Evolutionary conservation across 805 yeast genomes (phyloP).

Genomic region (Spencermartinsiella europaea): DNA sequence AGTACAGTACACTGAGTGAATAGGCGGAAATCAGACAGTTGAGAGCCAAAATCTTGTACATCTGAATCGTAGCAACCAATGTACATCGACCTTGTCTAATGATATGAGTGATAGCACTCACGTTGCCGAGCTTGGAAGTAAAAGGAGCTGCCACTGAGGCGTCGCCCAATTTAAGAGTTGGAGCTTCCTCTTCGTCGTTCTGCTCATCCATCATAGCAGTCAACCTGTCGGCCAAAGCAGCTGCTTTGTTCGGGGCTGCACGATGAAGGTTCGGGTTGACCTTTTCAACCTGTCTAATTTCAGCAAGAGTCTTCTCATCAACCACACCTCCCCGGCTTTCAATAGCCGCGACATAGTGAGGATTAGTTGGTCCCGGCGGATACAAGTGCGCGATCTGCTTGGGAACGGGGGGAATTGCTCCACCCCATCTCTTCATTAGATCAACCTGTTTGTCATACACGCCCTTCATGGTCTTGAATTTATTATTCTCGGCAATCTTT

Average conservation of each 20-base stretch:
- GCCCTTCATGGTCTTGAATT: constrained; percentile 54
- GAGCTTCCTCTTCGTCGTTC: constrained; percentile 74
- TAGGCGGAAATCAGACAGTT: constrained; percentile 96
- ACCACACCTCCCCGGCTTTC: constrained; percentile 78
- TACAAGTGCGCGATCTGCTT: constrained; percentile 94
- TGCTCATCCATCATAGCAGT: constrained; percentile 50
- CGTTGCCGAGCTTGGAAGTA: constrained; percentile 89
- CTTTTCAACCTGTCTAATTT: constrained; percentile 36
- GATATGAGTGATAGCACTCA: constrained; percentile 85
- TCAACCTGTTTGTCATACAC: constrained; percentile 82
- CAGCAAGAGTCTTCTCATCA: constrained; percentile 44
- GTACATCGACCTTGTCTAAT: constrained; percentile 99
- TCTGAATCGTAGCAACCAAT: constrained; percentile 92
- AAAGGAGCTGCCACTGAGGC: constrained; percentile 99
- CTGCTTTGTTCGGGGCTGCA: constrained; percentile 35
- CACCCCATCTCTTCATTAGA: constrained; percentile 71
- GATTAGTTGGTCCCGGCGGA: constrained; percentile 93
- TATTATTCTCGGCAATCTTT: constrained; percentile 77
- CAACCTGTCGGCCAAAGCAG: constrained; percentile 58
- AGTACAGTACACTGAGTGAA: constrained; percentile 84
- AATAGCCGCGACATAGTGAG: constrained; percentile 78
- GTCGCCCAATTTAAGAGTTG: constrained; percentile 90
- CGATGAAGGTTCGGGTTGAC: constrained; percentile 35
- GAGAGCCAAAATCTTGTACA: constrained; percentile 96
- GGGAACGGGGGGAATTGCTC: constrained; percentile 59